These are phyloP conservation scores for Helianthus annuus DNA, from an alignment of 129 eudicot genomes.

Conservation along the genomic window DNA sequence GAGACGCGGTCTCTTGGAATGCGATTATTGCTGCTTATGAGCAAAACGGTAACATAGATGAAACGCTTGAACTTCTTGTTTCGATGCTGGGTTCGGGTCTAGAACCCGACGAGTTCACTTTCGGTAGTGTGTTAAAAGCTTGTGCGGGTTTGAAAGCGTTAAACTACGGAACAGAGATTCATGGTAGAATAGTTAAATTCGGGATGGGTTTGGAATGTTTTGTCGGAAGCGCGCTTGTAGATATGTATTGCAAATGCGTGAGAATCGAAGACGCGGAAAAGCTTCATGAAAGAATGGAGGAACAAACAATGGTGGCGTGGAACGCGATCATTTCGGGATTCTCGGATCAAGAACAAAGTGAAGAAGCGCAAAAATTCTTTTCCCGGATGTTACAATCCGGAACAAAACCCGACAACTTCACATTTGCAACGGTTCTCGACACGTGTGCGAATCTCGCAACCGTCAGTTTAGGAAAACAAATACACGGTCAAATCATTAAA, in stretches of 20 bases:
- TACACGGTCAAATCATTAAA: slow-evolving; percentile 84
- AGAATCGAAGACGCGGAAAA: slow-evolving; percentile 80
- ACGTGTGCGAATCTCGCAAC: slow-evolving; percentile 90
- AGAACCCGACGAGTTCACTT: slow-evolving; percentile 86
- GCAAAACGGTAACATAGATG: slow-evolving; percentile 70
- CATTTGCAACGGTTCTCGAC: slow-evolving; percentile 86
- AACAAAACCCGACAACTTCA: slow-evolving; percentile 72
- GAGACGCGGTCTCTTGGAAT: slow-evolving; percentile 91
- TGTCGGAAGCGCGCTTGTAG: slow-evolving; percentile 73
- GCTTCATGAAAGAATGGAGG: slow-evolving; percentile 66
- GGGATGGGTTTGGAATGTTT: slow-evolving; percentile 65
- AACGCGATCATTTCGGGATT: slow-evolving; percentile 82
- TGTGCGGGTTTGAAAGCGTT: slow-evolving; percentile 57
- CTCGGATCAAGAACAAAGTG: slow-evolving; percentile 56
- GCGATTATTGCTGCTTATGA: slow-evolving; percentile 80
- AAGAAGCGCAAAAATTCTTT: slow-evolving; percentile 75
- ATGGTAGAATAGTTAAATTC: slow-evolving; percentile 56
- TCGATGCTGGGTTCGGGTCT: slow-evolving; percentile 64
- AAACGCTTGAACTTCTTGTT: slow-evolving; percentile 55
- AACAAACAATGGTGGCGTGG: slow-evolving; percentile 82
- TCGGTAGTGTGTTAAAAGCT: slow-evolving; percentile 82
- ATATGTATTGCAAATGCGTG: slow-evolving; percentile 86
- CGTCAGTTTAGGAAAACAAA: slow-evolving; percentile 74
- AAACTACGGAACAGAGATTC: slow-evolving; percentile 67
- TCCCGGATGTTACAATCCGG: slow-evolving; percentile 65